Percentiles rank a stretch among this genome's conserved stretches.
These are phyloP conservation scores for Talaromyces sp. DNA, from an alignment of 2,329 filamentous ascomycete species.

Conservation along the genomic window DNA sequence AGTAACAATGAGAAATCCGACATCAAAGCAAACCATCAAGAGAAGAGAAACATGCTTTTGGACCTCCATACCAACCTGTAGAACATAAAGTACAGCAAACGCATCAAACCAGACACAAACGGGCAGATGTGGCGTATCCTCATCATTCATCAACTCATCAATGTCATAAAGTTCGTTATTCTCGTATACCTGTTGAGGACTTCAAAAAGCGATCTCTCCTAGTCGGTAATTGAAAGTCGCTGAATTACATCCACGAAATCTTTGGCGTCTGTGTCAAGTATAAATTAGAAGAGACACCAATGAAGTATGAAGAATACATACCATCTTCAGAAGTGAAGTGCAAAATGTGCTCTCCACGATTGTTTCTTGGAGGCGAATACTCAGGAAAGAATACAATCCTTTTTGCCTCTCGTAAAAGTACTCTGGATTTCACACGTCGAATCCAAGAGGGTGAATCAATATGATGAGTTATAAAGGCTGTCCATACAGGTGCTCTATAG, in stretches of 20 bases:
- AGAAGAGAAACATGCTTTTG: constrained; percentile 1
- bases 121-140: not conserved
- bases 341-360: constrained; percentile 38
- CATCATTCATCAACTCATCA: constrained; percentile 2
- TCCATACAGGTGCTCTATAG: constrained; percentile 57
- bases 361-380: constrained; percentile 43
- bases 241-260: constrained; percentile 35
- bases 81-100: not conserved
- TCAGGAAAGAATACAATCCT: constrained; percentile 52
- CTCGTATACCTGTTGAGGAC: no score
- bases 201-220: not conserved
- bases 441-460: constrained; percentile 49
- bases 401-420: constrained; percentile 50
- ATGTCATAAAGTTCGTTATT: not conserved
- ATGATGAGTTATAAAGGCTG: constrained; percentile 52
- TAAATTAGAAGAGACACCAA: not conserved
- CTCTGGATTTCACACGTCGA: constrained; percentile 40
- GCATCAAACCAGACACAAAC: not conserved
- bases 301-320: constrained; percentile 21
- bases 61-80: not conserved
- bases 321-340: constrained; percentile 35
- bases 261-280: constrained; percentile 34
- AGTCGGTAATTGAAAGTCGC: constrained; percentile 24
- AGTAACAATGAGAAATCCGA: not conserved
- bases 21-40: not conserved